Base-by-base conservation (phyloP, 2,329 filamentous ascomycete species). In the Sclerotinia glacialis region DNA sequence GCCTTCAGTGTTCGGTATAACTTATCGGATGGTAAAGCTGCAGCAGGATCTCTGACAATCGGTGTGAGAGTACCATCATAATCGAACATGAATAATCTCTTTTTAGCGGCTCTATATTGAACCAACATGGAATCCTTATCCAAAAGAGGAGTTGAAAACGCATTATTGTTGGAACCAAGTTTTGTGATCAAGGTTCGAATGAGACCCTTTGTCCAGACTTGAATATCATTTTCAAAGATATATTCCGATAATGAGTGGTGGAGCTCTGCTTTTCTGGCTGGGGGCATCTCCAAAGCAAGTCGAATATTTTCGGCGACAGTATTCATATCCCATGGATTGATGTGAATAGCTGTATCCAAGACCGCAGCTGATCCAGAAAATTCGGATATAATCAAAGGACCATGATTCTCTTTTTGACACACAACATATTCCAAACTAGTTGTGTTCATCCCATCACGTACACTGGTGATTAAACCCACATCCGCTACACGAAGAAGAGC, bases 361-460 rank as follows among this genome's bases (percentile, higher is more conserved):
- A 89, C 95, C 64, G 91, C 91, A 42, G 94, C 93, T 0, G 94
- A 97, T 67, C 94, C 94, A 69, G 93, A 97, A 78, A 98, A 98
- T 78, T 98, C 94, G 18, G 95, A 98, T 31, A 98, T 85, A 71
- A 98, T 97, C 56, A 98, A 82, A 1, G 93, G 94, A 0, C 93
- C 91, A 72, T 93, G 88, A 66, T 88, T 89, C 70, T 95, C 89
- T 74, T 92, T 90, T 78, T 98, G 94, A 77, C 92, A 96, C 67
- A 97, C 85, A 67, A 98, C 88, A 76, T 97, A 98, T 78, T 98
- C 95, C 72, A 98, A 82, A 76, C 92, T 96, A 26, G 93, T 97
- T 0, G 94, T 97, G 81, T 97, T 98, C 93, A 98, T 97, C 67
- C 94, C 94, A 77, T 98, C 95, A 68, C 94, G 88, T 28, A 98